Evolutionary conservation across 1,284 basidiomycete species (phyloP).

Genomic region (Cutaneotrichosporon dermatis): DNA sequence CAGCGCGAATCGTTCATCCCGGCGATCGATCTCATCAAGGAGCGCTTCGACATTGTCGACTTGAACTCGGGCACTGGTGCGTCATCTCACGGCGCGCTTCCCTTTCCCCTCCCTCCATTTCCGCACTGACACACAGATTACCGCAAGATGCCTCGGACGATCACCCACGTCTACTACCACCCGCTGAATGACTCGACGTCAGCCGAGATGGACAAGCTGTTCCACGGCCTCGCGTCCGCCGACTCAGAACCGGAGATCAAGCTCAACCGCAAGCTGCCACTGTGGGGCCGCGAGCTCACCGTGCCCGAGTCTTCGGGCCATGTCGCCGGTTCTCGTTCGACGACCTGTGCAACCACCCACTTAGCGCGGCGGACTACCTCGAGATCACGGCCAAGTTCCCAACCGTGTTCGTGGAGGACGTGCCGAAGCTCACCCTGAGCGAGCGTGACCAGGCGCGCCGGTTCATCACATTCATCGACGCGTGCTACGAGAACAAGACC

Average conservation of each 20-base stretch:
- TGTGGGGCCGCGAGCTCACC: slow-evolving; percentile 80
- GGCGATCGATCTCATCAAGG: slow-evolving; percentile 88
- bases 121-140: slow-evolving; percentile 60
- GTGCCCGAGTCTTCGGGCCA: slow-evolving; percentile 74
- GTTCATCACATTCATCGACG: slow-evolving; percentile 97
- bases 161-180: slow-evolving; percentile 87
- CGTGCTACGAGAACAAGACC: slow-evolving; percentile 84
- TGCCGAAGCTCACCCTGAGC: slow-evolving; percentile 81
- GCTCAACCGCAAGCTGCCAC: slow-evolving; percentile 62
- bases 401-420: slow-evolving; percentile 81
- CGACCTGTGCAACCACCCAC: slow-evolving; percentile 81
- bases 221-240: slow-evolving; percentile 58
- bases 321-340: slow-evolving; percentile 85
- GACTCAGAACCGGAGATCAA: slow-evolving; percentile 56
- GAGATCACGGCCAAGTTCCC: slow-evolving; percentile 84
- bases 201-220: slow-evolving; percentile 68
- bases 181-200: slow-evolving; percentile 66
- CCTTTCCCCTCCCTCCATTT: too few relatives aligned
- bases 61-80: slow-evolving; percentile 88
- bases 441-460: slow-evolving; percentile 87
- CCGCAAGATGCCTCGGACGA: slow-evolving; percentile 78
- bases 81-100: slow-evolving; percentile 22
- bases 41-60: slow-evolving; percentile 78
- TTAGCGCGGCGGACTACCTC: slow-evolving; percentile 93
- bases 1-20: slow-evolving; percentile 95